Evolutionary conservation across 306 rosid genomes (phyloP), one percentile per base, ranked within the genome.

Genomic region (Glycyrrhiza uralensis): DNA sequence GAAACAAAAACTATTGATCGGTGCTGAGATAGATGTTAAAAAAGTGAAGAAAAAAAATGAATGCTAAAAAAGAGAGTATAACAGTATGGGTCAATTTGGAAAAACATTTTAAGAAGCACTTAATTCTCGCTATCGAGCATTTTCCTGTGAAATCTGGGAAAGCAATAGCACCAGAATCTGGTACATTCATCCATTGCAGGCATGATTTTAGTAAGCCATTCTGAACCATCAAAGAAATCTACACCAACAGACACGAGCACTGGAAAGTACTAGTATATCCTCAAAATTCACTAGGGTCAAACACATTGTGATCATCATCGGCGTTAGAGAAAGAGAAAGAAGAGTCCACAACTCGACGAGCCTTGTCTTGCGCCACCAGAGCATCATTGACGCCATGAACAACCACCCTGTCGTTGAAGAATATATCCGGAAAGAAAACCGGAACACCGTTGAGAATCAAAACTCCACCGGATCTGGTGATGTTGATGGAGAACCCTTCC

Each of bases 321-420:
- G 42, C 14, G 6, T 26, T 56, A 30, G 54, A 3, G 44, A 74
- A n/a, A 6, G 50, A 61, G 68, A 38, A 61, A 39, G 9, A 23
- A 24, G 75, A 5, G 45, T 77, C 80, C 22, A 20, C 46, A 18
- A 24, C 52, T 3, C 29, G 51, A n/a, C 55, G 65, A 0, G 76
- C 4, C 3, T 2, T 65, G 33, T 55, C 76, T n/a, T 61, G 77
- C 44, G 23, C 24, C 5, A 12, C 51, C 5, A 87, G 81, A 76
- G 66, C 74, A 65, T 85, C 88, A 15, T 74, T 79, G 1, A 93
- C 87, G 36, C 97, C 97, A 29, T 93, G 98, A 81, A 90, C 85
- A 3, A 81, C 94, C 0, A 93, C 51, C 64, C 69, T 72, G 7
- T 87, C 90, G 15, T 83, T 75, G 77, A 51, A 56, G 63, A 82